Conservation (phyloP, 139 green algal genomes). For the Chlorella vulgaris region DNA sequence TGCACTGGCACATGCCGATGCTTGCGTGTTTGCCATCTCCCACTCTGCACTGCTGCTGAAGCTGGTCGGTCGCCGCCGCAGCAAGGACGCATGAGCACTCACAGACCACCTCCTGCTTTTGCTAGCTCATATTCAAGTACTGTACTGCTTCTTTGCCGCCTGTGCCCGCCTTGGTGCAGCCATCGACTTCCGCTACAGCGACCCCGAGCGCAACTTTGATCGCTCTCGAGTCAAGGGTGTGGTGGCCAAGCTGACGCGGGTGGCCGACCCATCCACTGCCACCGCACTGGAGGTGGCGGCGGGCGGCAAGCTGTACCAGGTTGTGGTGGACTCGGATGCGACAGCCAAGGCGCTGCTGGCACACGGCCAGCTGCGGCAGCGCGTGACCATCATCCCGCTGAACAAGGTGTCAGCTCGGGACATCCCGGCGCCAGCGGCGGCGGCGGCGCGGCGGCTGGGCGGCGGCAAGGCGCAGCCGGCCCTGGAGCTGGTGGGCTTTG, state of each 20-base stretch:
- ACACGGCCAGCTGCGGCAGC: conserved; percentile 76
- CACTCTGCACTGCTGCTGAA: no score
- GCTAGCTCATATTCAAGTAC: no score
- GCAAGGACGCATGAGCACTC: no score
- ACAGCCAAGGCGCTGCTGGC: conserved; percentile 92
- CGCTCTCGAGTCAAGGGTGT: conserved; percentile 75
- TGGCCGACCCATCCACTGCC: conserved; percentile 70
- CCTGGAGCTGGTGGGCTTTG: conserved; percentile 85
- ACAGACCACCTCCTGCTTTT: no score
- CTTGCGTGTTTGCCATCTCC: no score
- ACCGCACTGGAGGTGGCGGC: conserved; percentile 96
- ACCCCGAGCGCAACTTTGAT: conserved; percentile 81
- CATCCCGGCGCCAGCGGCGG: background rate
- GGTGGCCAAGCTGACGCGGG: conserved; percentile 82
- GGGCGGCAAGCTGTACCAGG: conserved; percentile 93
- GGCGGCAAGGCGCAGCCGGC: conserved; percentile 63
- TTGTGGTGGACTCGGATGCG: conserved; percentile 75
- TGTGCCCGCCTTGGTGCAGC: no score
- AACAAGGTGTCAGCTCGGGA: conserved; percentile 80
- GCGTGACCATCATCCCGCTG: conserved; percentile 97
- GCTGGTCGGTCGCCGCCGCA: no score
- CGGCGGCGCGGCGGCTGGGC: conserved; percentile 27
- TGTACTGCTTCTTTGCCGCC: no score
- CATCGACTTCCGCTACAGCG: conserved; percentile 77
- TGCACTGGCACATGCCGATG: no score